phyloP scores from a whole-genome alignment of 1,284 basidiomycete genomes.

The Trichosporon faecale region DNA sequence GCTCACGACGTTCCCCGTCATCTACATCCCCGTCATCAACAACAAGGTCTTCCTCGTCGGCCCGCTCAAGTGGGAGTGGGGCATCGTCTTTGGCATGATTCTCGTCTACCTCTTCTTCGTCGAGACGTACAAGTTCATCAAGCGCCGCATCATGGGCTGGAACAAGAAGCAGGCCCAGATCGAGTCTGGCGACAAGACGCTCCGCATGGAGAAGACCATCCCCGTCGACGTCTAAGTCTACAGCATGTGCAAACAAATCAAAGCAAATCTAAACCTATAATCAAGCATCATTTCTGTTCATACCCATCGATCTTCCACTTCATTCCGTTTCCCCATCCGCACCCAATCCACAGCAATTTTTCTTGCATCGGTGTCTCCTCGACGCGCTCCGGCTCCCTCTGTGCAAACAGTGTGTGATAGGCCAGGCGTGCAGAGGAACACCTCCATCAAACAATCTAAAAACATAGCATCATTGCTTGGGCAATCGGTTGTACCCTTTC shows the following conservation, averaged over 20 bases:
- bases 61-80: constrained; percentile 51
- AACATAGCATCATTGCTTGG: constrained; percentile 10
- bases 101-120: constrained; percentile 44
- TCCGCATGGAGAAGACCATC: constrained; percentile 43
- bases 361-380: neutral
- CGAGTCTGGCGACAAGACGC: constrained; percentile 39
- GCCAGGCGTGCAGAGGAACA: neutral
- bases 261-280: neutral
- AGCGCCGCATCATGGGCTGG: constrained; percentile 32
- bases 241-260: neutral
- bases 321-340: neutral
- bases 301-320: neutral
- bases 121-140: constrained; percentile 45
- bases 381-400: neutral
- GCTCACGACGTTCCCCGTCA: constrained; percentile 47
- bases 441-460: neutral
- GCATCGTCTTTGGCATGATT: constrained; percentile 51
- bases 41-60: constrained; percentile 49
- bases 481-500: constrained; percentile 8
- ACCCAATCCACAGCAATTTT: neutral
- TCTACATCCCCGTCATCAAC: constrained; percentile 52
- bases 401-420: neutral
- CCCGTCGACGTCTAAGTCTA: constrained; percentile 9
- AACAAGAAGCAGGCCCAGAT: constrained; percentile 11
- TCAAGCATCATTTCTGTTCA: neutral